phyloP scores from a whole-genome alignment of 2,329 filamentous ascomycete species.

The Claviceps fusiformis region DNA sequence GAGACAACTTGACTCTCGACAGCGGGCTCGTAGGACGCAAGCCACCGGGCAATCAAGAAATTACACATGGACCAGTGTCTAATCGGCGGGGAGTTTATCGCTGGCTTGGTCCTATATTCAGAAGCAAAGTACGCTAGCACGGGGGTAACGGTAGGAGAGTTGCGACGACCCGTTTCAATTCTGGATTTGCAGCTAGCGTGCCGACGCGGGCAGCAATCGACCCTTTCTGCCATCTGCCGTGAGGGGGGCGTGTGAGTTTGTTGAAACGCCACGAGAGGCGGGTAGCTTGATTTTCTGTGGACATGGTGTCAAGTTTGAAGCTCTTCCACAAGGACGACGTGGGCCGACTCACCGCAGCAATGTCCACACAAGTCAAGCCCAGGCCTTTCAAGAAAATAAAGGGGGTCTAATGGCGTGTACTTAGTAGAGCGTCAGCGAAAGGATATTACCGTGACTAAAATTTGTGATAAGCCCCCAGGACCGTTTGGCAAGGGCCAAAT shows the following conservation, averaged over 20 bases:
- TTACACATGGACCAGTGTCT: slow-evolving; percentile 2
- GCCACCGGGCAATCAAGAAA: background rate
- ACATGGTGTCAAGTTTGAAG: background rate
- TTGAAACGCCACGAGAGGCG: slow-evolving; percentile 2
- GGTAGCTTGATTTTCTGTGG: slow-evolving; percentile 1
- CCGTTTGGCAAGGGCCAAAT: background rate
- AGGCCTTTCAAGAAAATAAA: background rate
- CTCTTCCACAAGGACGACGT: background rate
- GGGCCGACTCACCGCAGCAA: background rate
- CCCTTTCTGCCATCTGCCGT: background rate
- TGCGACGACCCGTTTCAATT: slow-evolving; percentile 5
- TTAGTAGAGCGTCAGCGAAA: background rate
- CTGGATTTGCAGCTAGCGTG: slow-evolving; percentile 4
- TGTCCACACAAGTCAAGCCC: background rate
- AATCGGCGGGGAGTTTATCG: slow-evolving; percentile 4
- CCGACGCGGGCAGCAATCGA: background rate
- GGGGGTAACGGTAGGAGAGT: background rate
- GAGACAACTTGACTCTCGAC: background rate
- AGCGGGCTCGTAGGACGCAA: background rate
- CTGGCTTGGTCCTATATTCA: slow-evolving; percentile 4
- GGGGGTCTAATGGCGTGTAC: background rate
- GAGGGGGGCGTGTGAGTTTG: background rate
- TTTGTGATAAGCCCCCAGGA: background rate
- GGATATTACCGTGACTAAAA: no score
- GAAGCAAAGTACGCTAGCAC: slow-evolving; percentile 3